Percentiles rank a stretch among this genome's conserved stretches.
These are phyloP conservation scores for Penicillium sp. DNA, from an alignment of 2,329 filamentous ascomycete species.

Conservation along the genomic window DNA sequence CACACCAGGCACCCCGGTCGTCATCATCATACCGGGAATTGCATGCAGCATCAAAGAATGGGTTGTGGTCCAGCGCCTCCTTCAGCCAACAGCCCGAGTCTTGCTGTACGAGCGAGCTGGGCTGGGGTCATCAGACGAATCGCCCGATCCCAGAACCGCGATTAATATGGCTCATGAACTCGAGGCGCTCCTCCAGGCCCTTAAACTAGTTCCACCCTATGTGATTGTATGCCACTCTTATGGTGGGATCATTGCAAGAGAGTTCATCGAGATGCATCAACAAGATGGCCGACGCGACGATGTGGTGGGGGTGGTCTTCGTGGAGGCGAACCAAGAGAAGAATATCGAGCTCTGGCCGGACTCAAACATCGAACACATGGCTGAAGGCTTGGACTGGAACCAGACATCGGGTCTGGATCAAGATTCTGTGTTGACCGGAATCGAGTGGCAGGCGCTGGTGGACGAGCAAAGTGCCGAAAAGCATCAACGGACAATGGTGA, in stretches of 20 bases:
- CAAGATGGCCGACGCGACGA: conserved; percentile 1
- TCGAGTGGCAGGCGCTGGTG: conserved; percentile 8
- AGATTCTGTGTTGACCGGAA: conserved; percentile 2
- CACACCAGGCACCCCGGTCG: not conserved
- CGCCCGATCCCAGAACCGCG: conserved; percentile 4
- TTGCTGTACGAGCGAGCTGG: conserved; percentile 11
- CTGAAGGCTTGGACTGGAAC: conserved; percentile 5
- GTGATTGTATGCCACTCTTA: conserved; percentile 17
- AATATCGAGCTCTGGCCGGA: conserved; percentile 14
- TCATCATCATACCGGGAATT: conserved; percentile 9
- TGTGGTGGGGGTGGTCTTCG: conserved; percentile 15
- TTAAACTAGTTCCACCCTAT: conserved; percentile 4
- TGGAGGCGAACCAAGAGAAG: conserved; percentile 18
- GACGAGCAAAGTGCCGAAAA: conserved; percentile 4
- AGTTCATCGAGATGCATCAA: conserved; percentile 13
- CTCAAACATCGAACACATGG: conserved; percentile 3
- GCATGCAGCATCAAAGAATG: conserved; percentile 10
- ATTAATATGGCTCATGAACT: conserved; percentile 9
- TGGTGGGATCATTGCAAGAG: conserved; percentile 16
- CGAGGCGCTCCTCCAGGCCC: conserved; percentile 4
- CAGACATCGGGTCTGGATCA: conserved; percentile 1
- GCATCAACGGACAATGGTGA: conserved; percentile 4
- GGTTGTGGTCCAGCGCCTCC: conserved; percentile 7
- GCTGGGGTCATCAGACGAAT: conserved; percentile 9
- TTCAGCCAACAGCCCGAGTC: conserved; percentile 2